Conservation (phyloP, 1,284 basidiomycete genomes). For the Entoloma clypeatum region DNA sequence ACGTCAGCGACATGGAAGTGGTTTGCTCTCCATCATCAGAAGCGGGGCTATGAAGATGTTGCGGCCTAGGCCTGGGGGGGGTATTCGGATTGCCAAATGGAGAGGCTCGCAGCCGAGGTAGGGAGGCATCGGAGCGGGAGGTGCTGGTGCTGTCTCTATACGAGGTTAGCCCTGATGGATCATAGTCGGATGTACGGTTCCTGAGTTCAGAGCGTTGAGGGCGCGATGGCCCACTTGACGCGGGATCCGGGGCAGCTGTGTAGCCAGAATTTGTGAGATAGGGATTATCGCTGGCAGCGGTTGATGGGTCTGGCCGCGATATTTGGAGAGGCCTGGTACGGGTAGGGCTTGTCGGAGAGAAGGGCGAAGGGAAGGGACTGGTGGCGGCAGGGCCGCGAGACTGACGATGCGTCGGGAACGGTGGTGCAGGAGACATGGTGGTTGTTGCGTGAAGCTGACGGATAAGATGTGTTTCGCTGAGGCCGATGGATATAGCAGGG, state of each 20-base stretch:
- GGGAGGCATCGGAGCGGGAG: conserved; percentile 38
- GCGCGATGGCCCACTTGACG: conserved; percentile 47
- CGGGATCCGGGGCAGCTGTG: conserved; percentile 31
- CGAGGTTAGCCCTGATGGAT: conserved; percentile 38
- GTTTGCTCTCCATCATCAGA: conserved; percentile 36
- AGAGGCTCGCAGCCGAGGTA: conserved; percentile 24
- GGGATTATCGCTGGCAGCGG: conserved; percentile 38
- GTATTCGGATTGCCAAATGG: conserved; percentile 22
- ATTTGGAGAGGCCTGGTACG: conserved; percentile 53
- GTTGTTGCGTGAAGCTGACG: conserved; percentile 9
- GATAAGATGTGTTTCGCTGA: conserved; percentile 6
- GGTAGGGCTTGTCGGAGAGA: conserved; percentile 30
- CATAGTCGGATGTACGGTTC: conserved; percentile 42
- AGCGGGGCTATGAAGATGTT: conserved; percentile 31
- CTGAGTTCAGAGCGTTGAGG: conserved; percentile 57
- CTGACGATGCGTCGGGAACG: conserved; percentile 45
- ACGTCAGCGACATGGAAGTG: conserved; percentile 49
- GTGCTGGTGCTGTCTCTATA: conserved; percentile 40
- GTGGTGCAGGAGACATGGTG: conserved; percentile 57
- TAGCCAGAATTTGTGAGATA: conserved; percentile 32
- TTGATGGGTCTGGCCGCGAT: conserved; percentile 42
- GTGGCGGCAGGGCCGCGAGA: conserved; percentile 34
- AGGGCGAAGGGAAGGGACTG: conserved; percentile 26
- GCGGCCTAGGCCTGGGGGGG: conserved; percentile 28
- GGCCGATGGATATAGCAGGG: conserved; percentile 4